Base-by-base conservation (phyloP, 2,329 filamentous ascomycete species). In the Verticillium nonalfalfae region DNA sequence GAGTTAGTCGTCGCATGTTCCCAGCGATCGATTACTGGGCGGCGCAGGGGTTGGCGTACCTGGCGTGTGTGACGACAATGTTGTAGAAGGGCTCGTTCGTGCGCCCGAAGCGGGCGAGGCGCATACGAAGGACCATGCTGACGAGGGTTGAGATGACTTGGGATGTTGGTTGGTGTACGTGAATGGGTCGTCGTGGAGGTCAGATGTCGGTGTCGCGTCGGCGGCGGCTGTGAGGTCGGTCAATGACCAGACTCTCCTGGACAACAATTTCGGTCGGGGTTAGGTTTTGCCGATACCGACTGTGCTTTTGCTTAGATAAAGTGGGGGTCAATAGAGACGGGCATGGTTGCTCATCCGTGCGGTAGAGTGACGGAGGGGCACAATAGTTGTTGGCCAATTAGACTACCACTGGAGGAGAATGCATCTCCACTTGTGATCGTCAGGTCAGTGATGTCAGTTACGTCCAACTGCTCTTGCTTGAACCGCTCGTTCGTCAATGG, bases 11-110 rank as follows among this genome's bases (percentile, higher is more conserved):
- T 50, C 45, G 13, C 26, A 21, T 6, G n/a, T 50, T 7, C 45
- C 18, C 6, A n/a, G 18, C n/a, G 45, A 5, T 50, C 45, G n/a
- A n/a, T 45, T 45, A 7, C 13, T 9, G 39, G 6, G 5, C 38
- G 18, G 33, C 40, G 40, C n/a, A 26, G 26, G 26, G 26, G 26
- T 14, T 52, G 35, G 66, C 81, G 66, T 84, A 96, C 91, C 93
- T 88, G 56, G 93, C 93, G 72, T 98, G 94, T 15, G 93, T 86
- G 66, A 99, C 91, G 67, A 98, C 92, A 66, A 99, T 97, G 79
- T 99, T 99, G 84, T 97, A 99, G 70, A 97, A 90, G 2, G 95
- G 94, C n/a, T 85, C 75, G 74, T 96, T 93, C 66, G 85, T 87
- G 75, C 90, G 91, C 73, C 93, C 93, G 75, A 98, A 97, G 75